phyloP scores from a whole-genome alignment of 257 asterid species.

The Penstemon newberryi region DNA sequence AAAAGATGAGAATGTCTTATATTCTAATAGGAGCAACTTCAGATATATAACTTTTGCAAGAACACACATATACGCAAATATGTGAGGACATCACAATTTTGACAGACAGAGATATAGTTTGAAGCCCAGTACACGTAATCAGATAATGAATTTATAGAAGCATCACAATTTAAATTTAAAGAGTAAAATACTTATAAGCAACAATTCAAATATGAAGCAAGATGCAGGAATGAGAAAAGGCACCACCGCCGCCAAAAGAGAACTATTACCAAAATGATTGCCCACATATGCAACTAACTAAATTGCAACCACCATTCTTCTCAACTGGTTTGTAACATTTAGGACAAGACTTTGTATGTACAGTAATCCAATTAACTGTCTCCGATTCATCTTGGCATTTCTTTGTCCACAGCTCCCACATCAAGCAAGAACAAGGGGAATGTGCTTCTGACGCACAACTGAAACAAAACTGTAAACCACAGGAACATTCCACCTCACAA shows the following conservation, averaged over 20 bases:
- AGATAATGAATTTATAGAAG: slow-evolving; percentile 12
- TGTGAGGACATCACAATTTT: background rate
- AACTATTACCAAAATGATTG: slow-evolving; percentile 83
- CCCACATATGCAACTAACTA: slow-evolving; percentile 93
- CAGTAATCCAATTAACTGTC: slow-evolving; percentile 93
- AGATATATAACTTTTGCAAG: background rate
- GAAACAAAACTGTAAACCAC: slow-evolving; percentile 94
- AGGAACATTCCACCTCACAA: slow-evolving; percentile 94
- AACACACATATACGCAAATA: background rate
- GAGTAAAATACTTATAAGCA: background rate
- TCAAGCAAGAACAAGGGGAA: slow-evolving; percentile 95
- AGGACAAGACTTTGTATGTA: slow-evolving; percentile 90
- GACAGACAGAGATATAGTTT: background rate
- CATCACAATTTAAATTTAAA: background rate
- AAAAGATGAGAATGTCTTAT: background rate
- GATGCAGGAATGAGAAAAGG: background rate
- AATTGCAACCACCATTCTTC: slow-evolving; percentile 96
- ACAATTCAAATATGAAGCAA: slow-evolving; percentile 7
- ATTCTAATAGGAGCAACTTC: no score
- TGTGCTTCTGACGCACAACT: slow-evolving; percentile 88
- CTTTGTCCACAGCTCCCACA: slow-evolving; percentile 97
- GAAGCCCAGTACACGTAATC: background rate
- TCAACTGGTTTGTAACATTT: slow-evolving; percentile 97
- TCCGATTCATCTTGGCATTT: slow-evolving; percentile 96
- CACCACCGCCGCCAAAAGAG: background rate